Conservation (phyloP, 2,329 filamentous ascomycete genomes). For the Exophiala phaeomuriformis region DNA sequence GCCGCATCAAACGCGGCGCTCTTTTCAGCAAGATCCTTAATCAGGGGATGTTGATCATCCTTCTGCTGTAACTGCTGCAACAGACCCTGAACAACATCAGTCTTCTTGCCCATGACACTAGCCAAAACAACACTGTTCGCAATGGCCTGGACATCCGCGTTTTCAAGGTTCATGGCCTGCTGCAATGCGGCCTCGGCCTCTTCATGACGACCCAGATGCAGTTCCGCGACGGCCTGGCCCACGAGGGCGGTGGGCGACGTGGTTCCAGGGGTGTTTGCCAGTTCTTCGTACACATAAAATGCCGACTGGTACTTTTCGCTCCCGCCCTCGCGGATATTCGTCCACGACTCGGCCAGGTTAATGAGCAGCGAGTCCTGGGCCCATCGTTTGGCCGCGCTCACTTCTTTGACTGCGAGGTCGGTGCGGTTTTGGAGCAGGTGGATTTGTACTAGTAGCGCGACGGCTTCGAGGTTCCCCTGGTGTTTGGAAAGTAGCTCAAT, state of each 20-base stretch:
- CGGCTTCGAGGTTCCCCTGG: conserved; percentile 69
- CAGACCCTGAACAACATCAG: conserved; percentile 20
- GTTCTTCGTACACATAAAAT: conserved; percentile 96
- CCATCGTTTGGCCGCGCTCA: conserved; percentile 78
- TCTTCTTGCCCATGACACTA: conserved; percentile 66
- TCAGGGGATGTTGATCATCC: conserved; percentile 61
- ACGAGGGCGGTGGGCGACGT: conserved; percentile 69
- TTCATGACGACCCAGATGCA: conserved; percentile 80
- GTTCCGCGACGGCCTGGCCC: conserved; percentile 81
- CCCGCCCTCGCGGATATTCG: conserved; percentile 81
- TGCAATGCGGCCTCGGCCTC: conserved; percentile 84
- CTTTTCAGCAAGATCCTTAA: conserved; percentile 75
- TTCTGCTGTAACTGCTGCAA: conserved; percentile 42
- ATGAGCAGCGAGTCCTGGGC: conserved; percentile 90
- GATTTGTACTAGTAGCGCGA: conserved; percentile 85
- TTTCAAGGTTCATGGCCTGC: conserved; percentile 66
- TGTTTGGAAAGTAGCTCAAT: conserved; percentile 72
- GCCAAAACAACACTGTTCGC: conserved; percentile 78
- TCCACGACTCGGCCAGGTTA: conserved; percentile 93
- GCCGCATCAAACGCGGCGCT: conserved; percentile 79
- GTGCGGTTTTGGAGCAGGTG: conserved; percentile 85
- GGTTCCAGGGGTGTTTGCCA: conserved; percentile 78
- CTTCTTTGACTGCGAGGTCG: conserved; percentile 86
- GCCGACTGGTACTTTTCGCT: conserved; percentile 94
- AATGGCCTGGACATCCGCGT: conserved; percentile 61